Evolutionary conservation across 129 eudicot species (phyloP), one percentile per base, ranked within the genome.

Genomic region (Ambrosia artemisiifolia): DNA sequence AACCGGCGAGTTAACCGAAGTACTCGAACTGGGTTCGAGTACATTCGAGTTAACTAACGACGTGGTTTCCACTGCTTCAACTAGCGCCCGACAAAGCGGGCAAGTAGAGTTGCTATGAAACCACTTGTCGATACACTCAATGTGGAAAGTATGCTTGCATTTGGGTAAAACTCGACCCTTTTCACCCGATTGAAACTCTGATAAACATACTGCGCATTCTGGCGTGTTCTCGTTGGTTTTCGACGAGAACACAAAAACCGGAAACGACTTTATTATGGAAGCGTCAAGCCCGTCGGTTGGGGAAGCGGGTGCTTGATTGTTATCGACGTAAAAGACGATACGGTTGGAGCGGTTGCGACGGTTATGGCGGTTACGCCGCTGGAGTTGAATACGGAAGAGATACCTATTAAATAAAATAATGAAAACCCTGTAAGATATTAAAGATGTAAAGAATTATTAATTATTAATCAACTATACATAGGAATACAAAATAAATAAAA

Each of bases 191-290:
- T 84, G 93, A 48, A 94, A 94, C 67, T 94, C 94, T 50, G 99
- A 94, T 36, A 94, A 83, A 67, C 97, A 94, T n/a, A 94, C 99
- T 11, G 97, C 96, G 62, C 97, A 94, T 61, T 90, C 99, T 11
- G 77, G 72, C 34, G 11, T 38, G 11, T 42, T 69, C 8, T 42
- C 56, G 20, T 53, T 65, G 16, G 81, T 42, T 60, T 66, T 30
- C 48, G 83, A 35, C n/a, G 86, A 65, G 84, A 73, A 80, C 0
- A 72, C 62, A 19, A 86, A 90, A 5, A 77, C 43, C 13, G 95
- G 98, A 3, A 92, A 85, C 2, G 90, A 83, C 4, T 72, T 78
- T 6, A 87, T 49, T 1, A 91, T 79, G 2, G 70, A 42, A 0
- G 66, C 66, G 28, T 83, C 88, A 11, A 91, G 89, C 1, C 89